Base-by-base conservation (phyloP, 208 protist species). In the Crithidia sp. region DNA sequence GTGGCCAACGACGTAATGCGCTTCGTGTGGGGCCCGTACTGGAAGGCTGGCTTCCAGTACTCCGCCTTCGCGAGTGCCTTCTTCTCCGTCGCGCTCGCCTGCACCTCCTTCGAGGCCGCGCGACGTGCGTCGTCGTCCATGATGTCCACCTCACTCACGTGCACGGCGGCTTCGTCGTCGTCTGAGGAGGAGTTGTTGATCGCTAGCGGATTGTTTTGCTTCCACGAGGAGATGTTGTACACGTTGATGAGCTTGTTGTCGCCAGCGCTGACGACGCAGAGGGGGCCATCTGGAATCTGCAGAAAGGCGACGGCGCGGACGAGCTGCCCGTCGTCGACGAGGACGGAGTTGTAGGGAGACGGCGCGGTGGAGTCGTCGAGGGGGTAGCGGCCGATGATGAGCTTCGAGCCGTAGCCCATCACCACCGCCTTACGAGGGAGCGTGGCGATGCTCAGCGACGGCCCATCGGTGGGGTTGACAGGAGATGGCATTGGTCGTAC, bases 201-300 rank as follows among this genome's bases (percentile, higher is more conserved):
- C 7, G 74, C 65, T 12, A 79, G 70, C 13, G 82, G 73, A 64
- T 87, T 80, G 61, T 84, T 68, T 5, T 80, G 53, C 78, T 80
- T 82, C 60, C 57, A 68, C 62, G 76, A 82, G 40, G 78, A 81
- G 2, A 91, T 52, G 50, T 91, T 86, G 77, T 93, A 94, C 43
- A 96, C 79, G 74, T 92, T 90, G 58, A 96, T 92, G 40, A 69
- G 74, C 73, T 96, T 96, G 19, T 67, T 73, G 70, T 96, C 92
- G 4, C 92, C 92, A 28, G 79, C 89, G 69, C 79, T 83, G 28
- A 95, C 89, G 28, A 96, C 63, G 67, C 86, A 94, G 9, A 90
- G 65, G 7, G 84, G 81, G 41, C 89, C 88, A 43, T 87, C 81
- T 5, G 84, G 80, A 17, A 90, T 71, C n/a, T 85, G 77, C 50